Evolutionary conservation across 2,329 filamentous ascomycete species (phyloP).

Genomic region (Botrytis hyacinthi): DNA sequence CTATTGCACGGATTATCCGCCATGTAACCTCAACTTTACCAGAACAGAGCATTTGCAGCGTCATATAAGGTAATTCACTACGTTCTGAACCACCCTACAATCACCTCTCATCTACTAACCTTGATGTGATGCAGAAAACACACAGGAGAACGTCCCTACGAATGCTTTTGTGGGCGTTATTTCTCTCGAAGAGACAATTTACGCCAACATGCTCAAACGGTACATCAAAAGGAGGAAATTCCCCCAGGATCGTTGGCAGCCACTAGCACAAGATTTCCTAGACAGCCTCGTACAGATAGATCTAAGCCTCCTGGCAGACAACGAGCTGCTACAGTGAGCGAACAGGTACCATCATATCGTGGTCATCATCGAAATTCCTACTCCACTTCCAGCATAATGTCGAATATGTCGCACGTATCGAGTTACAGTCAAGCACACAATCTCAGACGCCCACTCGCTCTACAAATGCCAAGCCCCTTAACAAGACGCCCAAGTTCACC

Average conservation of each 20-base stretch:
- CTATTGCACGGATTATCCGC: constrained; percentile 92
- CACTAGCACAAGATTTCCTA: constrained; percentile 85
- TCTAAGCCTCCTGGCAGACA: constrained; percentile 73
- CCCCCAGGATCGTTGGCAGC: constrained; percentile 90
- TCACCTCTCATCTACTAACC: constrained; percentile 19
- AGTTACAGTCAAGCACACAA: constrained; percentile 51
- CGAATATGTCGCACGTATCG: constrained; percentile 69
- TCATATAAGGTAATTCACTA: constrained; percentile 72
- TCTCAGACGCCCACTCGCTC: constrained; percentile 69
- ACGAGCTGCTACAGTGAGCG: constrained; percentile 74
- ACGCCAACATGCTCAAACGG: constrained; percentile 93
- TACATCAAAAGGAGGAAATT: constrained; percentile 97
- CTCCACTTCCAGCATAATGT: constrained; percentile 83
- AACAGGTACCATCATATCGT: constrained; percentile 65
- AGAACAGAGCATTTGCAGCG: constrained; percentile 91
- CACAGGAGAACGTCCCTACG: constrained; percentile 93
- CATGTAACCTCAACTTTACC: constrained; percentile 92
- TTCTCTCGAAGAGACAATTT: constrained; percentile 95
- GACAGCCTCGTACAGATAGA: constrained; percentile 85
- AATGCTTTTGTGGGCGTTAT: constrained; percentile 88
- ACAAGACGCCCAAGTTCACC: constrained; percentile 67
- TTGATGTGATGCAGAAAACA: constrained; percentile 68
- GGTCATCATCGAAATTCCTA: constrained; percentile 80
- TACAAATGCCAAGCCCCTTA: constrained; percentile 63
- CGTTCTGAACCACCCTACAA: constrained; percentile 23